These are phyloP conservation scores for Ilyonectria destructans DNA, from an alignment of 2,329 filamentous ascomycete species.

Conservation along the genomic window DNA sequence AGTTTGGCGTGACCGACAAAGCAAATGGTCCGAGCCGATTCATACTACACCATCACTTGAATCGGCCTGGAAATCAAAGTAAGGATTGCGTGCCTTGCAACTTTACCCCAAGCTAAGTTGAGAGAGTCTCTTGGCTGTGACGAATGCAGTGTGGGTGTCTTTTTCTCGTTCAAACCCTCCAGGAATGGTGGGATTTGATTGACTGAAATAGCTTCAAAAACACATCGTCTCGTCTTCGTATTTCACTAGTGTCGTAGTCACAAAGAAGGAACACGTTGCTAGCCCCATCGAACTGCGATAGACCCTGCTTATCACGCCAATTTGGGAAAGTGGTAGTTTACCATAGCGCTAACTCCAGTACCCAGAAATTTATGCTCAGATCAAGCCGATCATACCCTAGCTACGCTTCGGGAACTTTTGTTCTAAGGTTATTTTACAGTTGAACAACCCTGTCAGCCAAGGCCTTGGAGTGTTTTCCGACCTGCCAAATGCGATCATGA, in stretches of 20 bases:
- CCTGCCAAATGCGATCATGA: conserved; percentile 35
- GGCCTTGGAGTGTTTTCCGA: conserved; percentile 15
- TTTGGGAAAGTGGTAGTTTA: neutral
- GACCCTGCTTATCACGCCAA: neutral
- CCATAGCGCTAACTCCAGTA: neutral
- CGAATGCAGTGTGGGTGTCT: no score
- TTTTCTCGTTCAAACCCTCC: no score
- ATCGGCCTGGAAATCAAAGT: no score
- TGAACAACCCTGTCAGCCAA: conserved; percentile 33
- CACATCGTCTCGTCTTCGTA: neutral
- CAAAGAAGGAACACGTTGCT: neutral
- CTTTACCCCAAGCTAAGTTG: no score
- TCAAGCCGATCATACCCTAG: conserved; percentile 14
- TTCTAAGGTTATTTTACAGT: conserved; percentile 42
- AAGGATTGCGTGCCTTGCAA: no score
- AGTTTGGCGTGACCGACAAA: no score
- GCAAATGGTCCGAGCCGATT: no score
- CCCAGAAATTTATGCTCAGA: neutral
- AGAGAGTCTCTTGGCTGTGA: no score
- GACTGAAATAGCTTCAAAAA: neutral
- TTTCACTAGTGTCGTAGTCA: neutral
- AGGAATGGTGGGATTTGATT: neutral
- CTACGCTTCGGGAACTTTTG: conserved; percentile 38
- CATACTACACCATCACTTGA: no score
- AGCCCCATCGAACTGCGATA: neutral